These are phyloP conservation scores for Coniferiporia weirii DNA, from an alignment of 1,284 basidiomycete species.

Conservation along the genomic window DNA sequence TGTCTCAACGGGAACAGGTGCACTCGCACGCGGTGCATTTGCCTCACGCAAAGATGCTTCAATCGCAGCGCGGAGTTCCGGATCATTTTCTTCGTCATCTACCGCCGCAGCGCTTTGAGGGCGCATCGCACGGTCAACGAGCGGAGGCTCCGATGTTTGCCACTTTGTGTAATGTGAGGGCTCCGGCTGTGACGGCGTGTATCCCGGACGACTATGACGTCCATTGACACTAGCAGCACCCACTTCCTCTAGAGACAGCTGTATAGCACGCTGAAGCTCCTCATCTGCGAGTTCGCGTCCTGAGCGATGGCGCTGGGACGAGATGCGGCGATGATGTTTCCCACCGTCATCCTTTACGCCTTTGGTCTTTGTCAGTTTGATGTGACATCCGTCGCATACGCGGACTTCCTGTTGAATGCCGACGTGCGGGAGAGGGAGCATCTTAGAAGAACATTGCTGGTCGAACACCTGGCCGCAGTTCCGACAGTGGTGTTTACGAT, in stretches of 20 bases:
- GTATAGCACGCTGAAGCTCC: conserved; percentile 91
- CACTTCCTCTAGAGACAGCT: conserved; percentile 83
- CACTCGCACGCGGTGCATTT: conserved; percentile 73
- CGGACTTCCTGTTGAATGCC: conserved; percentile 92
- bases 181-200: conserved; percentile 56
- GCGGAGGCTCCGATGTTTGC: conserved; percentile 69
- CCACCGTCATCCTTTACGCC: conserved; percentile 33
- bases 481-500: conserved; percentile 97
- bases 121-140: conserved; percentile 50
- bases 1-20: conserved; percentile 59
- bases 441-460: conserved; percentile 87
- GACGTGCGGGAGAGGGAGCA: conserved; percentile 85
- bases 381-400: conserved; percentile 89
- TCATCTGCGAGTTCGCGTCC: conserved; percentile 74
- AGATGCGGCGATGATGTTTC: conserved; percentile 33
- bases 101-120: conserved; percentile 33
- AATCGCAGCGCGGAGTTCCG: conserved; percentile 90
- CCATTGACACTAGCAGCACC: conserved; percentile 38
- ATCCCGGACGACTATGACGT: conserved; percentile 49
- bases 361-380: conserved; percentile 60
- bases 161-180: conserved; percentile 35
- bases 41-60: conserved; percentile 91
- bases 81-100: conserved; percentile 83
- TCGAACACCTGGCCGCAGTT: conserved; percentile 98
- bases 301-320: conserved; percentile 41